Conservation (phyloP, 2,329 filamentous ascomycete species). For the Clonostachys byssicola region DNA sequence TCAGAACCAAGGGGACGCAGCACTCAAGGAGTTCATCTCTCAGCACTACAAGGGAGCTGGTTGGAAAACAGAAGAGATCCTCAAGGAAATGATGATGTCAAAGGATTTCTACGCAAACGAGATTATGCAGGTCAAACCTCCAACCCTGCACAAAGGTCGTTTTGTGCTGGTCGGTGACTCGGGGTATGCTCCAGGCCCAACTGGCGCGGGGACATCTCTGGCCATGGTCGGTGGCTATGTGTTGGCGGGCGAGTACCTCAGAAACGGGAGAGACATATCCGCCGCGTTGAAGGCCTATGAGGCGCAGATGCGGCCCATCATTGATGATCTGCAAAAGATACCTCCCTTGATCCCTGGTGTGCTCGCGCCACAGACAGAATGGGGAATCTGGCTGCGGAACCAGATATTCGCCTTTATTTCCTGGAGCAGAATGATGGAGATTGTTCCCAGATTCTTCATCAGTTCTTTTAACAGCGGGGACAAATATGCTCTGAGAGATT, state of each 20-base stretch:
- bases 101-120: constrained; percentile 41
- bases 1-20: constrained; percentile 10
- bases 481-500: not conserved
- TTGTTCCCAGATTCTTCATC: not conserved
- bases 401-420: constrained; percentile 28
- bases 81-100: constrained; percentile 22
- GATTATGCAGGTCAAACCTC: constrained; percentile 36
- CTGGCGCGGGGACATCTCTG: constrained; percentile 40
- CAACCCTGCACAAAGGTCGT: constrained; percentile 27
- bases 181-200: constrained; percentile 35
- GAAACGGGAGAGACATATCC: constrained; percentile 13
- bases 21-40: constrained; percentile 26
- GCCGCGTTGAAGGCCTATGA: constrained; percentile 34
- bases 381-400: constrained; percentile 36
- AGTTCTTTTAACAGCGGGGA: not conserved
- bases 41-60: constrained; percentile 35
- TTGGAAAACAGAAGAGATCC: constrained; percentile 33
- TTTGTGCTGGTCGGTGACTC: constrained; percentile 48
- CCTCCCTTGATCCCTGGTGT: constrained; percentile 20
- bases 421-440: constrained; percentile 12
- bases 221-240: constrained; percentile 44
- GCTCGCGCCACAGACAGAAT: constrained; percentile 33
- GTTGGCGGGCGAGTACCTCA: constrained; percentile 39
- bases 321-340: constrained; percentile 23
- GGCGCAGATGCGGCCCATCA: constrained; percentile 29